Evolutionary conservation across 768 basidiomycete genomes (phyloP), one percentile per base, ranked within the genome.

Genomic region (Kwoniella botswanensis): DNA sequence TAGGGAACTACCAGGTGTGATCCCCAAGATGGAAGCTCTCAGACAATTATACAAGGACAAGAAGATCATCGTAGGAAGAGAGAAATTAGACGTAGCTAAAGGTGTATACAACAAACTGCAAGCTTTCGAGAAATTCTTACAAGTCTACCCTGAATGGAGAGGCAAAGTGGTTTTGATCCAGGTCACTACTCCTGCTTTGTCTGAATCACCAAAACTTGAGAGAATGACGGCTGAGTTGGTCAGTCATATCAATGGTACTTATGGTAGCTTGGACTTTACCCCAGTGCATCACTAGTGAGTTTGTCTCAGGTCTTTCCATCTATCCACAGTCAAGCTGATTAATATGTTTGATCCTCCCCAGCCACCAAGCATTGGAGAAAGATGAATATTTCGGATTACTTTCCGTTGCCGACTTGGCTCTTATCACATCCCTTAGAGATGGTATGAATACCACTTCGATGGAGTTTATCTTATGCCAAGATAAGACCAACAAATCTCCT

Each of bases 381-480:
- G 94, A 98, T 84, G 96, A 99, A 82, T 99, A 97, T 84, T 98
- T 98, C 84, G 96, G 94, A 0, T 87, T 99, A 13, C 86, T 99
- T 46, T 90, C 90, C 66, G 95, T 93, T 3, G 95, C 96, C 6
- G 95, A 98, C 81, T 87, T 98, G 13, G 96, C 91, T 17, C 90
- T 98, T 53, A 96, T 98, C 83, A 98, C 96, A 0, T 93, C 94
- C 0, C 87, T 98, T 7, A 89, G 96, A 43, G 96, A 99, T 80
- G 97, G 96, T 6, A 98, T 98, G 97, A 99, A 99, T 87, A 98
- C 96, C 15, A 97, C 95, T 0, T 91, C 90, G 63, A 96, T 97
- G 94, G 96, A 98, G 84, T 98, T 95, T 83, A 92, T 96, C 35
- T 92, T 98, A 71, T 94, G 94, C 43, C 96, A 99, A 84, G 89